These are phyloP conservation scores for Hypoxylon sp. DNA, from an alignment of 2,329 filamentous ascomycete genomes.

Conservation along the genomic window DNA sequence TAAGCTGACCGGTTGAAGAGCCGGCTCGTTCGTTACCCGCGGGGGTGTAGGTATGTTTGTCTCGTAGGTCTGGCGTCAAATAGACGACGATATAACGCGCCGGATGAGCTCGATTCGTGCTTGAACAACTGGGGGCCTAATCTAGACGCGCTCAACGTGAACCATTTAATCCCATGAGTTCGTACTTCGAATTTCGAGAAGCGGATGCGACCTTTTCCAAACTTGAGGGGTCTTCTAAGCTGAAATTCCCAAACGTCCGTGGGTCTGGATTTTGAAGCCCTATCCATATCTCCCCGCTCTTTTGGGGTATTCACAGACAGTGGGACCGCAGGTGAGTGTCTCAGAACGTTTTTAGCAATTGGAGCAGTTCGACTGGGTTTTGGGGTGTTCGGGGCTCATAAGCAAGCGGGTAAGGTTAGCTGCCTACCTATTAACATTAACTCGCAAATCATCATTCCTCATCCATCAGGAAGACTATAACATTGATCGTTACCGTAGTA, in stretches of 20 bases:
- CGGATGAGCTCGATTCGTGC: conserved; percentile 9
- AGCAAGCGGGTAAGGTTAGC: conserved; percentile 12
- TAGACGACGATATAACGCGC: conserved; percentile 10
- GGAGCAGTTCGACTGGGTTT: conserved; percentile 16
- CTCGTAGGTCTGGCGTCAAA: conserved; percentile 24
- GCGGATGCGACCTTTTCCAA: conserved; percentile 20
- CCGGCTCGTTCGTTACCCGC: conserved; percentile 38
- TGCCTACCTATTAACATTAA: too few species aligned
- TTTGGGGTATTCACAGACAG: conserved; percentile 13
- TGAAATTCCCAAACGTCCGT: conserved; percentile 24
- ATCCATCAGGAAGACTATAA: conserved; percentile 18
- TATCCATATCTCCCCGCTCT: conserved; percentile 21
- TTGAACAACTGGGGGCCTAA: neutral
- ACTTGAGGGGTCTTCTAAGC: conserved; percentile 14
- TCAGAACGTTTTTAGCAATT: conserved; percentile 41
- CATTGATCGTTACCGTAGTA: conserved; percentile 1
- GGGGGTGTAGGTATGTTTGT: conserved; percentile 5
- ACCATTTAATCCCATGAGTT: neutral
- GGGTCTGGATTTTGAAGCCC: conserved; percentile 19
- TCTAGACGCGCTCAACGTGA: conserved; percentile 19
- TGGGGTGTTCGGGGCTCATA: conserved; percentile 21
- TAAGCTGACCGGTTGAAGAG: neutral
- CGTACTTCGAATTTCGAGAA: conserved; percentile 15
- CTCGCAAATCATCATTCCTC: conserved; percentile 25
- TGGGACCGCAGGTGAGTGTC: conserved; percentile 34